These are phyloP conservation scores for Rhododendron griersonianum DNA, from an alignment of 148 eudicot genomes.

Conservation along the genomic window DNA sequence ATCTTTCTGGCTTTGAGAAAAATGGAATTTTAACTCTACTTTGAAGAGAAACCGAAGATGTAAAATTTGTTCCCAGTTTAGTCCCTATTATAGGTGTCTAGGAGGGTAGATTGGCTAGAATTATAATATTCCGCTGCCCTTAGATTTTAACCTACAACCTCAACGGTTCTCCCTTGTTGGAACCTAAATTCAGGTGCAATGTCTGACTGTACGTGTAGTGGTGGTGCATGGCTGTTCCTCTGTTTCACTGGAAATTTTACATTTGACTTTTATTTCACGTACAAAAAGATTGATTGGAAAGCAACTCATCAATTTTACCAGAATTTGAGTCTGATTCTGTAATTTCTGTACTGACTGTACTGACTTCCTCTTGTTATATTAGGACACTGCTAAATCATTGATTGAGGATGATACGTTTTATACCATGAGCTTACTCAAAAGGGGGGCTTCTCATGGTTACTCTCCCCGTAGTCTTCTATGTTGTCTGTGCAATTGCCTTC, in stretches of 20 bases:
- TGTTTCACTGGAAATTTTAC: neutral
- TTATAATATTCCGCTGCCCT: neutral
- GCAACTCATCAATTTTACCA: neutral
- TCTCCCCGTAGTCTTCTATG: constrained; percentile 65
- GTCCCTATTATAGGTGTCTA: neutral
- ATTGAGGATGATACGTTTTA: constrained; percentile 92
- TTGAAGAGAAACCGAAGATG: neutral
- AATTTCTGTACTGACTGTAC: neutral
- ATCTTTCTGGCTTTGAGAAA: neutral
- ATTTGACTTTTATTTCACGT: neutral
- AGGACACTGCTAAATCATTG: constrained; percentile 92
- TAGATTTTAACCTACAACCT: neutral
- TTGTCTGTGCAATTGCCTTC: constrained; percentile 72
- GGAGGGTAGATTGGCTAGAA: neutral
- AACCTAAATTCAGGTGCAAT: neutral
- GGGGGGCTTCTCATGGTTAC: constrained; percentile 86
- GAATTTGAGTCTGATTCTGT: neutral
- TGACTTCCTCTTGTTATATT: constrained; percentile 16
- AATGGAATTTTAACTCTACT: neutral
- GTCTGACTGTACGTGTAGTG: neutral
- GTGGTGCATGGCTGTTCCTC: neutral
- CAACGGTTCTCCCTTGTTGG: neutral
- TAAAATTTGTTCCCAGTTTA: neutral
- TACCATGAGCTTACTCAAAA: constrained; percentile 73
- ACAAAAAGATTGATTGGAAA: neutral